Base-by-base conservation (phyloP, 345 rosid genomes). In the Erodium maritimum region DNA sequence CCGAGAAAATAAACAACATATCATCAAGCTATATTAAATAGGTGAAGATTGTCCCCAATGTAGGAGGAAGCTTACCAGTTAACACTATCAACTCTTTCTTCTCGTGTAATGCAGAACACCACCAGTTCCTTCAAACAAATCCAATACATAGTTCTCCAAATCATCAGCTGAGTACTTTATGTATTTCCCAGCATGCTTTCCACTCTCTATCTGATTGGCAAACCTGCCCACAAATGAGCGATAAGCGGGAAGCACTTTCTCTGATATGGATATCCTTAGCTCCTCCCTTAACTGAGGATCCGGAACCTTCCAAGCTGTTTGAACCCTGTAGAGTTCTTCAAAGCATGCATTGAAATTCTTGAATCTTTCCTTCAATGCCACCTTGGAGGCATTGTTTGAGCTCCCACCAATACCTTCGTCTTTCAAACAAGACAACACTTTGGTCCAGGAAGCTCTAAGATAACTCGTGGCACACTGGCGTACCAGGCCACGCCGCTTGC, bases 271-370 rank as follows among this genome's bases (percentile, higher is more conserved):
- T 50, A 88, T 82, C 34, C 72, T 77, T 23, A 85, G 45, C 66
- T 90, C 95, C 54, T 75, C 90, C 5, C 90, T 73, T 22, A 90
- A 93, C 57, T 71, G 78, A 63, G 68, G 80, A 76, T 87, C 87
- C 19, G 81, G 82, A 4, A 87, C 61, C 13, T 42, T 59, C 94
- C 96, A 85, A 22, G 65, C 67, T 0, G 91, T 85, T 64, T 88
- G 95, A 56, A 46, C 66, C 55, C 73, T 82, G 75, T 85, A 83
- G 13, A 84, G 72, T 50, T 87, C 86, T 54, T 85, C 91, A 18
- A 91, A 91, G 19, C 81, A 80, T 50, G 52, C 54, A 56, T 67
- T 23, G 75, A 90, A 90, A 21, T 59, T 67, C 70, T 69, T 83
- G 80, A 85, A 82, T 60, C 76, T 84, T 59, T 80, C 90, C 60